Conservation (phyloP, 257 asterid genomes). For the Przewalskia tangutica region DNA sequence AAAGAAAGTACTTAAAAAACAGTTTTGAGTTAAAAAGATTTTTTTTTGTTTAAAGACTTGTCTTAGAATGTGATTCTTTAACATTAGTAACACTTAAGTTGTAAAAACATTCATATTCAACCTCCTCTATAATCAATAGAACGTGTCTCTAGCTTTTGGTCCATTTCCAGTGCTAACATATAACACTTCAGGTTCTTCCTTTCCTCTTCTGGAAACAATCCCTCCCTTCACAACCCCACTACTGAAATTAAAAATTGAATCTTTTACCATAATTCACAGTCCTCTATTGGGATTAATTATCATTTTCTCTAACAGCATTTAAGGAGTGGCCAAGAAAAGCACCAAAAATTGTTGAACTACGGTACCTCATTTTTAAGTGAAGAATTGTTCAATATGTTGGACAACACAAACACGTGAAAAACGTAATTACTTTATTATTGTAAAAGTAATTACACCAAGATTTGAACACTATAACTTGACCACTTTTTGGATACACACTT, state of each 20-base stretch:
- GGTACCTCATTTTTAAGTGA: slow-evolving; percentile 55
- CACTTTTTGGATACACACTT: too few species aligned
- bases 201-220: background rate
- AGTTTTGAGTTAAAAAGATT: background rate
- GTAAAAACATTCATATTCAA: background rate
- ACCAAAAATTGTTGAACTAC: background rate
- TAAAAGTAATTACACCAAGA: too few species aligned
- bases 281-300: background rate
- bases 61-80: background rate
- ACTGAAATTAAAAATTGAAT: background rate
- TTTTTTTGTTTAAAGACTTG: background rate
- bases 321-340: background rate
- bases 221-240: background rate
- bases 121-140: background rate
- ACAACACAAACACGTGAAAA: too few species aligned
- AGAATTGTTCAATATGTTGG: slow-evolving; percentile 31
- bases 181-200: background rate
- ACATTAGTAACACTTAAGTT: background rate
- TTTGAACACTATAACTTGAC: too few species aligned
- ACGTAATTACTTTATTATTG: too few species aligned
- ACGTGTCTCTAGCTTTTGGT: background rate
- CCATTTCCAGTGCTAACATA: background rate
- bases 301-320: background rate
- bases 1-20: background rate
- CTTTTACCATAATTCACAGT: background rate